phyloP scores from a whole-genome alignment of 2,329 filamentous ascomycete genomes.

The Sporothrix schenckii region DNA sequence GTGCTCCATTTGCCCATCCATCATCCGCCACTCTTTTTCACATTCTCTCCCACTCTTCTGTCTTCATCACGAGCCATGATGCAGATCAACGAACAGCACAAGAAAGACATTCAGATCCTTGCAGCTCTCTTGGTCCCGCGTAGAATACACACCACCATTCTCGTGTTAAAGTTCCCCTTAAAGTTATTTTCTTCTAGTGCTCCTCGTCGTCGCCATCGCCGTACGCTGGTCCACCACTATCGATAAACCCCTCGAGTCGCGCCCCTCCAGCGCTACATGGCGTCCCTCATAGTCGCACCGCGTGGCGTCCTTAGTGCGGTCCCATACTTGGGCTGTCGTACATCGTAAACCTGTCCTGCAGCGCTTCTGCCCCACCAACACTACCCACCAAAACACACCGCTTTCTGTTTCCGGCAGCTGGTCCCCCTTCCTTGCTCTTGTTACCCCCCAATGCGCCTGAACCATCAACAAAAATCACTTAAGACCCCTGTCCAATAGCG shows the following conservation, averaged over 20 bases:
- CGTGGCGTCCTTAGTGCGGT: not conserved
- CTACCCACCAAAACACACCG: slow-evolving; percentile 17
- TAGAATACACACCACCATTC: no score
- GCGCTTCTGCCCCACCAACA: slow-evolving; percentile 11
- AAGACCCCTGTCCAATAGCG: slow-evolving; percentile 21
- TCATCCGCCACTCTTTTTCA: not conserved
- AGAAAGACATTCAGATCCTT: no score
- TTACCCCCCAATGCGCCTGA: not conserved
- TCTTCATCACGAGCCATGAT: not conserved
- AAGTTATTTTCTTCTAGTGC: not conserved
- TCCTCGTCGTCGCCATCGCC: not conserved
- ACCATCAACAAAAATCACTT: slow-evolving; percentile 5
- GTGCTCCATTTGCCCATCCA: not conserved
- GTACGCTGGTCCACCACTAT: slow-evolving; percentile 1
- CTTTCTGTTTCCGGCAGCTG: slow-evolving; percentile 31
- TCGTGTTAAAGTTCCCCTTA: not conserved
- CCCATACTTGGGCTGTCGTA: not conserved
- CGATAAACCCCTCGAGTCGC: slow-evolving; percentile 16
- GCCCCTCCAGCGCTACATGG: slow-evolving; percentile 10
- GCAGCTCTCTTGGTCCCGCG: not conserved
- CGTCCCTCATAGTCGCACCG: not conserved
- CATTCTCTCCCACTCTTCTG: not conserved
- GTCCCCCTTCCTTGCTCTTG: not conserved
- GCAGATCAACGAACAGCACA: not conserved
- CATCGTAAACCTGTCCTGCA: not conserved